These are phyloP conservation scores for Diversispora eburnea DNA, from an alignment of 192 early-diverging fungal species.

Conservation along the genomic window DNA sequence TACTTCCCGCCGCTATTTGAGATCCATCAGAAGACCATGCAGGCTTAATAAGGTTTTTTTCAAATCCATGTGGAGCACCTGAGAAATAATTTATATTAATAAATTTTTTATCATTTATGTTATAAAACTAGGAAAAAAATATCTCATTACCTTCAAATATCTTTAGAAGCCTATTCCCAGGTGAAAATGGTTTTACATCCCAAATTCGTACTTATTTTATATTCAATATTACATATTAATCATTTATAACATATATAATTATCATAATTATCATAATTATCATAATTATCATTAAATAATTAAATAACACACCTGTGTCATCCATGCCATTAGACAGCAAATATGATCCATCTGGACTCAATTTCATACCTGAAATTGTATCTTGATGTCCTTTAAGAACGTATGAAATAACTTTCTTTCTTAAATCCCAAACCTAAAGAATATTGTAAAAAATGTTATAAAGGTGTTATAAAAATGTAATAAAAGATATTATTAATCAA, in stretches of 20 bases:
- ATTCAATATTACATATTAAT: slow-evolving; percentile 11
- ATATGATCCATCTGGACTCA: slow-evolving; percentile 81
- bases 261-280: neutral
- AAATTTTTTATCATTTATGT: too few relatives aligned
- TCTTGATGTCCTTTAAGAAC: slow-evolving; percentile 80
- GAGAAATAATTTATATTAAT: neutral
- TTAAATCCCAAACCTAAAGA: slow-evolving; percentile 79
- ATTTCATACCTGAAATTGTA: slow-evolving; percentile 79
- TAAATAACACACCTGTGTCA: slow-evolving; percentile 63
- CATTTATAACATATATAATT: neutral
- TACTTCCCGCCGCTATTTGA: slow-evolving; percentile 81
- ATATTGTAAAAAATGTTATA: too few relatives aligned
- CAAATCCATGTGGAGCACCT: slow-evolving; percentile 93
- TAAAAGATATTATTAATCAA: neutral
- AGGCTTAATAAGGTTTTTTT: slow-evolving; percentile 88
- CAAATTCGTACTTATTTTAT: slow-evolving; percentile 67
- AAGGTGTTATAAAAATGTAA: too few relatives aligned
- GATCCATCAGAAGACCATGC: slow-evolving; percentile 84
- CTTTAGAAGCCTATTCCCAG: slow-evolving; percentile 69
- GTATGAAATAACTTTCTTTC: slow-evolving; percentile 64
- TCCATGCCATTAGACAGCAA: slow-evolving; percentile 90
- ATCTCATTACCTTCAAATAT: slow-evolving; percentile 61
- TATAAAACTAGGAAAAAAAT: neutral
- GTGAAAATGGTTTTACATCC: slow-evolving; percentile 89
- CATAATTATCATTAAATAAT: neutral